A percentile compares a stretch with the other conserved stretches of the same genome.
These are phyloP conservation scores for Schrenkiella parvula DNA, from an alignment of 345 rosid genomes.

Conservation along the genomic window DNA sequence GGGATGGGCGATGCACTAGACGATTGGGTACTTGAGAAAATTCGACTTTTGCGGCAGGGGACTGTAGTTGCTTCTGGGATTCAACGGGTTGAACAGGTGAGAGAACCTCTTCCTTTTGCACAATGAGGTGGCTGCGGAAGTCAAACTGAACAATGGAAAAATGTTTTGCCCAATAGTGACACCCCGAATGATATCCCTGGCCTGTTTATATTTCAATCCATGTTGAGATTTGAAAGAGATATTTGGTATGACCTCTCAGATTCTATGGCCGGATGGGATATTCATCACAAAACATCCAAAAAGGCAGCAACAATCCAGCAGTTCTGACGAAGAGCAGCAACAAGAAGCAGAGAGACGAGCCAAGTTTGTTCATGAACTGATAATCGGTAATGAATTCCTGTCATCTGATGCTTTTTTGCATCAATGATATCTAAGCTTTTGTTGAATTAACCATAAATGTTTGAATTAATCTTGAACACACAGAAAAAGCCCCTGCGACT, in stretches of 20 bases:
- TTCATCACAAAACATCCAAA: constrained; percentile 94
- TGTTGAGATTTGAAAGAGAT: not conserved
- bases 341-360: constrained; percentile 78
- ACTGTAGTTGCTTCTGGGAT: constrained; percentile 85
- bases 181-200: not conserved
- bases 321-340: constrained; percentile 55
- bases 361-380: constrained; percentile 82
- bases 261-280: constrained; percentile 99
- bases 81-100: constrained; percentile 86
- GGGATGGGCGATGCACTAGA: constrained; percentile 99
- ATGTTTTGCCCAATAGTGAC: constrained; percentile 4
- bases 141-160: not conserved
- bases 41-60: constrained; percentile 77
- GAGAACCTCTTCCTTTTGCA: not conserved
- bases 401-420: not conserved
- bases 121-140: not conserved
- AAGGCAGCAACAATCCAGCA: constrained; percentile 45
- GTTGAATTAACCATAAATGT: not conserved
- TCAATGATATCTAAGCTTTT: not conserved
- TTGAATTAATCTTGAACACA: not conserved
- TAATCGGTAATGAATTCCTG: constrained; percentile 59
- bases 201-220: not conserved
- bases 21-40: constrained; percentile 97
- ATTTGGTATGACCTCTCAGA: constrained; percentile 39
- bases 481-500: constrained; percentile 89